phyloP scores from a whole-genome alignment of 2,329 filamentous ascomycete species.

The Aspergillus spinulosporus region DNA sequence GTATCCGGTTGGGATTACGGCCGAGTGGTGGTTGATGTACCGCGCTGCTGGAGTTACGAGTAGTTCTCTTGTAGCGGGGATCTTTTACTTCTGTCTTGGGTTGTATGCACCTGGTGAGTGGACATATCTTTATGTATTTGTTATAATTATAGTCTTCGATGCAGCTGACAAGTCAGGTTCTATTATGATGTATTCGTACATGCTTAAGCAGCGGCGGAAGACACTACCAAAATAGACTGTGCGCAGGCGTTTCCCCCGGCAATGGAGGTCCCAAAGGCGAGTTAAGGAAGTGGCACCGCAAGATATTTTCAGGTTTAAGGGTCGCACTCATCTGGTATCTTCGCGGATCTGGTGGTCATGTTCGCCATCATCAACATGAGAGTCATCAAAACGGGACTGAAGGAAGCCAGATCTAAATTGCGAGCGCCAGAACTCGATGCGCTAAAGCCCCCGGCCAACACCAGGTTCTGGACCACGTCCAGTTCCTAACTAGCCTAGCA shows the following conservation, averaged over 20 bases:
- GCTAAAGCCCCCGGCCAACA: too few species aligned
- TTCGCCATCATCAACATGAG: too few species aligned
- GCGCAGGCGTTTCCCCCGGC: background rate
- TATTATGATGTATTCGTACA: conserved; percentile 36
- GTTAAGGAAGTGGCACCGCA: background rate
- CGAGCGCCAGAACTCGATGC: too few species aligned
- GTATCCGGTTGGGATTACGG: conserved; percentile 32
- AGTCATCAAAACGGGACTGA: too few species aligned
- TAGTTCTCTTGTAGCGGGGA: conserved; percentile 12
- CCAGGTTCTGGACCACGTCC: background rate
- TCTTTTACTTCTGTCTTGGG: conserved; percentile 31
- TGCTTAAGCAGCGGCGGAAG: conserved; percentile 33
- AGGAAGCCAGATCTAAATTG: too few species aligned
- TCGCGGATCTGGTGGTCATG: too few species aligned
- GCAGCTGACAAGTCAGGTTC: conserved; percentile 21
- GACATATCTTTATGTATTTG: background rate
- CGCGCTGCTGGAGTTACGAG: conserved; percentile 20
- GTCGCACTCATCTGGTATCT: too few species aligned
- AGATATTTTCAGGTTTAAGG: background rate
- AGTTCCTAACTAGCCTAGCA: background rate
- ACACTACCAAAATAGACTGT: conserved; percentile 15
- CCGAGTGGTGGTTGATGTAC: conserved; percentile 35
- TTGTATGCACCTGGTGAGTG: conserved; percentile 32
- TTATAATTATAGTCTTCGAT: background rate
- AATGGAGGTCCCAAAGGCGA: background rate